Conservation (phyloP, 176 grass and related monocot genomes). For the Saccharum officinarum region DNA sequence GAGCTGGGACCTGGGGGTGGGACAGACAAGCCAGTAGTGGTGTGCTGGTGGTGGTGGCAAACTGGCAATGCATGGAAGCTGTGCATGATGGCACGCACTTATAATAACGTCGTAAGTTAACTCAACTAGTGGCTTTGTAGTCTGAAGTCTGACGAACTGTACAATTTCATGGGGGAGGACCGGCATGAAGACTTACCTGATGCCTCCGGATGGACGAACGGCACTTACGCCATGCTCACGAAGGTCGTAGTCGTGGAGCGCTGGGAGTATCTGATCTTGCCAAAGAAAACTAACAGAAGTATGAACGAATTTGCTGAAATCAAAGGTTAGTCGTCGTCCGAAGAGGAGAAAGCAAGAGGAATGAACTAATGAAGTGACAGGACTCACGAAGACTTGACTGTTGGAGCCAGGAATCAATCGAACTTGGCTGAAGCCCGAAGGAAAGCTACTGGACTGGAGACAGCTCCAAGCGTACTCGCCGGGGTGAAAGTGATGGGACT, state of each 20-base stretch:
- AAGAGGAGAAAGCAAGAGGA: background rate
- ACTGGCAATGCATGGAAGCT: background rate
- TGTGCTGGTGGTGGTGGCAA: background rate
- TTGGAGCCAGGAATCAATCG: background rate
- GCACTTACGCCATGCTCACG: background rate
- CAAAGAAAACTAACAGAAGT: background rate
- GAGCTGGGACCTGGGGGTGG: background rate
- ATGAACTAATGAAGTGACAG: too few species aligned
- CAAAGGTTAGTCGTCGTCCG: background rate
- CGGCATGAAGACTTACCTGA: background rate
- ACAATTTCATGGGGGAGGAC: background rate
- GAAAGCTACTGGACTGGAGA: constrained; percentile 13
- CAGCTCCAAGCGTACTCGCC: background rate
- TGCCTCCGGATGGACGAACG: background rate
- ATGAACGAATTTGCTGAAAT: background rate
- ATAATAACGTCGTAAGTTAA: background rate
- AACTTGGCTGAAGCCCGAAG: background rate
- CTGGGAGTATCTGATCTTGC: background rate
- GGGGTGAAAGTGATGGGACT: background rate
- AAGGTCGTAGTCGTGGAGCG: background rate
- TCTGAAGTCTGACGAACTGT: background rate
- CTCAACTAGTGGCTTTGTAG: background rate
- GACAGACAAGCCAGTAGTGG: too few species aligned
- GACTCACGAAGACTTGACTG: background rate
- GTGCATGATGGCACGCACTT: background rate